Evolutionary conservation across 2,329 filamentous ascomycete genomes (phyloP).

Genomic region (Claviceps digitariae): DNA sequence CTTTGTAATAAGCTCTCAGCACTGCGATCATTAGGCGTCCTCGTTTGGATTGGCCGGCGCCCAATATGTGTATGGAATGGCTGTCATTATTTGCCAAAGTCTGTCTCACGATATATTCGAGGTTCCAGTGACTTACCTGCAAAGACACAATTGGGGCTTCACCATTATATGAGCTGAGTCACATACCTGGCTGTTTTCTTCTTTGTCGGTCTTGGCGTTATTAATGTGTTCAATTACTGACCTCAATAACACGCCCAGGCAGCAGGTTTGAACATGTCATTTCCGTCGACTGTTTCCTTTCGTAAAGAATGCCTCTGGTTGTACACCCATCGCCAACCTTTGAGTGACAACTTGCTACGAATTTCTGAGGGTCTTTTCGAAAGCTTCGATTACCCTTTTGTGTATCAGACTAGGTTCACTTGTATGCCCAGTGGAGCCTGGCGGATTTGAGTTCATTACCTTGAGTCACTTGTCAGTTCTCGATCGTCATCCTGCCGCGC

Average conservation of each 20-base stretch:
- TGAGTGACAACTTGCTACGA: not conserved
- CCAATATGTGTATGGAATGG: not conserved
- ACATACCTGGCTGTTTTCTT: constrained; percentile 2
- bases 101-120: not conserved
- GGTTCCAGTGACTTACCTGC: not conserved
- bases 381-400: not conserved
- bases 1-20: constrained; percentile 19
- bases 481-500: not conserved
- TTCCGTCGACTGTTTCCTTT: not conserved
- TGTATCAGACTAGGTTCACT: not conserved
- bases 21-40: constrained; percentile 3
- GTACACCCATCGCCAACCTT: not conserved
- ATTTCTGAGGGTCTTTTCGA: not conserved
- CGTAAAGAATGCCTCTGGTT: not conserved
- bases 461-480: not conserved
- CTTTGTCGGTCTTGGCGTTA: not conserved
- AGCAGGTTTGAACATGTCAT: not conserved
- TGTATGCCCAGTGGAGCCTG: too few relatives aligned
- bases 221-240: not conserved
- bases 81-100: not conserved
- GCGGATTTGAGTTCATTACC: not conserved
- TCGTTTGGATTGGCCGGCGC: not conserved
- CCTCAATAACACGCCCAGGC: not conserved
- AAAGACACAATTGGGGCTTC: not conserved
- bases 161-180: constrained; percentile 1